Base-by-base conservation (phyloP, 768 basidiomycete species). In the Mycena maculata region DNA sequence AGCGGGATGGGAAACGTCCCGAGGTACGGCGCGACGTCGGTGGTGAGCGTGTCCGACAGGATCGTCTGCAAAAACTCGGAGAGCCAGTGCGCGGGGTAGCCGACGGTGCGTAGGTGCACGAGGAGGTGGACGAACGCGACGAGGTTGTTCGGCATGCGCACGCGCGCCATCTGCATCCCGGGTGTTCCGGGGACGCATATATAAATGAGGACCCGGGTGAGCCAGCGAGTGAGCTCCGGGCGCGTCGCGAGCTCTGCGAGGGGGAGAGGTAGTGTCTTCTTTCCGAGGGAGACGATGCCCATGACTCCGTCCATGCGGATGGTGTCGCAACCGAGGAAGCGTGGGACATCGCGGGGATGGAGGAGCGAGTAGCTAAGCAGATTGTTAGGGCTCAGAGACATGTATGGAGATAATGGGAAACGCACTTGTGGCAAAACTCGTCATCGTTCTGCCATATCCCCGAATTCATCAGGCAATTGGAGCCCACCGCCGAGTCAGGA, bases 81-180 rank as follows among this genome's bases (percentile, higher is more conserved):
- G 38, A 82, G 75, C 81, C 80, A 81, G 64, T 80, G 81, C 12
- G 63, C 70, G 3, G 81, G 81, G 66, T 78, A 81, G 6, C 79
- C 79, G 41, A 79, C 76, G 42, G 71, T 65, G 54, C 75, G 72
- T 23, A 81, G 75, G 60, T 78, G 73, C 25, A 78, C 65, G 38
- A 81, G 71, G 2, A 81, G 72, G 10, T 71, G 59, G 47, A 80
- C 59, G 70, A 81, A 81, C 7, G 74, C 76, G 18, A 74, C 74
- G 25, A 82, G 73, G 55, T 75, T 81, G 72, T 79, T 79, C 18
- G 78, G 77, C 47, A 75, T 71, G 42, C 75, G 75, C 16, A 79
- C 72, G 30, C 78, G 70, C 33, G 69, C 42, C 0, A 71, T 70
- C 18, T 72, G 70, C 15, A 67, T 48, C 41, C 73, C 53, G 13